Conservation (phyloP, 164 flowering plant genomes). For the Aristolochia fimbriata region DNA sequence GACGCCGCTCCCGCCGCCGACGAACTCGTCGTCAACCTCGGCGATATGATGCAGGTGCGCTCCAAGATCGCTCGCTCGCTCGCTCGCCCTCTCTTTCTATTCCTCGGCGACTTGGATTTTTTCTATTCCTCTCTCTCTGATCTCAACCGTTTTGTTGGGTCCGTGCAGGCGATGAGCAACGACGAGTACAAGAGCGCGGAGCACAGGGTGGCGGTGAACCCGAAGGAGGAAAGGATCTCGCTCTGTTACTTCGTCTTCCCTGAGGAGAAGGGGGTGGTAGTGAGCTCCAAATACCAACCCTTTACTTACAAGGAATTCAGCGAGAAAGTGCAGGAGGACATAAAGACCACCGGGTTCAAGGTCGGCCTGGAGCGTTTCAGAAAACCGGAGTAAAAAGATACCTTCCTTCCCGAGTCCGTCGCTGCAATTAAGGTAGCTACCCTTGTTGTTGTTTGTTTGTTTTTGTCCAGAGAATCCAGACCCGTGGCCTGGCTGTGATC, state of each 20-base stretch:
- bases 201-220: conserved; percentile 48
- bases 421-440: too few species aligned
- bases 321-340: conserved; percentile 43
- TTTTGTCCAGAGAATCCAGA: too few species aligned
- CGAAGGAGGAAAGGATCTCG: conserved; percentile 38
- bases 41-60: conserved; percentile 79
- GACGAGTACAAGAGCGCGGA: conserved; percentile 50
- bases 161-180: conserved; percentile 44
- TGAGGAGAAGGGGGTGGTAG: conserved; percentile 26
- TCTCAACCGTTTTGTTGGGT: neutral
- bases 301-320: conserved; percentile 52
- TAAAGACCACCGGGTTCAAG: conserved; percentile 36
- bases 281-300: conserved; percentile 48
- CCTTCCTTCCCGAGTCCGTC: too few species aligned
- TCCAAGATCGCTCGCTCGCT: too few species aligned
- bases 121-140: too few species aligned
- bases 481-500: too few species aligned
- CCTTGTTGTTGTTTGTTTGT: too few species aligned
- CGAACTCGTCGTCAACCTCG: conserved; percentile 55
- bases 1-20: conserved; percentile 29
- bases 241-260: conserved; percentile 72
- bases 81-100: too few species aligned
- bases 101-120: too few species aligned
- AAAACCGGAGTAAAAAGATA: too few species aligned
- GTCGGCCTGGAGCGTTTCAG: conserved; percentile 38